Evolutionary conservation across 495 filamentous ascomycete species (phyloP).

Genomic region (Aspergillus taichungensis): DNA sequence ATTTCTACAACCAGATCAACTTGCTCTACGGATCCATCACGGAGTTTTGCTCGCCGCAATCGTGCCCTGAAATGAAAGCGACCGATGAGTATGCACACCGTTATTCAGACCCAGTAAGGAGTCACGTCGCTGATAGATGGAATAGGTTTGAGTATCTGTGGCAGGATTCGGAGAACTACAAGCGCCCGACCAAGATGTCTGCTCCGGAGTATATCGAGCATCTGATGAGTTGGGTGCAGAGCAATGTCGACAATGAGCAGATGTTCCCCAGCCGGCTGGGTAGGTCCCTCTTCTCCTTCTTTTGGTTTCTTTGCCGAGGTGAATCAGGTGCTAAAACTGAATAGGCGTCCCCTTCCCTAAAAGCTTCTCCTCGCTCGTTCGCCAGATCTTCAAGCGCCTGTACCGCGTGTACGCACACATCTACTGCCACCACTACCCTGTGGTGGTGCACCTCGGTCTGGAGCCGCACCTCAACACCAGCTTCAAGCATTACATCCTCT

Average conservation of each 20-base stretch:
- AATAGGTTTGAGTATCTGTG: conserved; percentile 92
- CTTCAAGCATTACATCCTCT: conserved; percentile 98
- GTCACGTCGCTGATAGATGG: conserved; percentile 1
- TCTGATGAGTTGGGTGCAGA: conserved; percentile 92
- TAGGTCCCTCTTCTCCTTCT: conserved; percentile 23
- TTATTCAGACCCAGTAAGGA: neutral
- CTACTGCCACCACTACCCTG: conserved; percentile 98
- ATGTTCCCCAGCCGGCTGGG: conserved; percentile 90
- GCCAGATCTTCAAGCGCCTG: conserved; percentile 95
- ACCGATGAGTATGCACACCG: conserved; percentile 72
- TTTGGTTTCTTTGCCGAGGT: neutral
- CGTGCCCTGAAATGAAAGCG: conserved; percentile 98
- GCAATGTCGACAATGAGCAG: conserved; percentile 89
- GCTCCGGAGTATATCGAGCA: conserved; percentile 97
- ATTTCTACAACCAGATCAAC: conserved; percentile 99
- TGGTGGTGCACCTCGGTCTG: conserved; percentile 87
- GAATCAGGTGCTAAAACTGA: conserved; percentile 6
- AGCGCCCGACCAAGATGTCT: conserved; percentile 94
- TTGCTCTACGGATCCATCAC: conserved; percentile 97
- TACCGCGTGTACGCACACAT: conserved; percentile 99
- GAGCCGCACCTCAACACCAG: conserved; percentile 97
- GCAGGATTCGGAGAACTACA: conserved; percentile 91
- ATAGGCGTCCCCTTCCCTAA: conserved; percentile 92
- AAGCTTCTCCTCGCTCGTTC: conserved; percentile 73
- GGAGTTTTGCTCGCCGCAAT: conserved; percentile 94